Base-by-base conservation (phyloP, 257 asterid species). In the Ilex aquifolium region DNA sequence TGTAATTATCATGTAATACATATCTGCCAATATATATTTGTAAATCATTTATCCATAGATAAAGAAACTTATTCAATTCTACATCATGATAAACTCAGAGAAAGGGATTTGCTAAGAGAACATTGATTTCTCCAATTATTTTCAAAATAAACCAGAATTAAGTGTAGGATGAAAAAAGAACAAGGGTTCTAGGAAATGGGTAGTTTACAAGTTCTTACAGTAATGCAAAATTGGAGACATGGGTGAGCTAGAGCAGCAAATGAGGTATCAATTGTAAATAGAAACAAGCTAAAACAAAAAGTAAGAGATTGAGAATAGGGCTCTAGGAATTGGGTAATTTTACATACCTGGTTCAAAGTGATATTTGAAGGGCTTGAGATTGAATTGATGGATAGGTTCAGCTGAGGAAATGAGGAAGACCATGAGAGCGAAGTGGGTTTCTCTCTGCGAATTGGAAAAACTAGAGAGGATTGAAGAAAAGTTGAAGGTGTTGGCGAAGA, bases 321-420 rank as follows among this genome's bases (percentile, higher is more conserved):
- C 9, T 44, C 13, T 44, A 44, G 31, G 64, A 61, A 40, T 32
- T 53, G 59, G 59, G 32, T 17, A 49, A 32, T 7, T 53, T 2
- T 48, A 15, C 57, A 10, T 61, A 91, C 96, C 95, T 79, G 70
- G 10, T 73, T 74, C 29, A 13, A 76, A 61, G 73, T 56, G 65
- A 40, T 72, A 61, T 53, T 63, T 52, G 78, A 66, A 80, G 68
- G 59, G 58, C 50, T 36, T 5, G 73, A 69, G 32, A 31, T 56
- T 13, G 66, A 60, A 44, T 39, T 13, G 36, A 68, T 39, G 62
- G 76, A 62, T 56, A 86, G 57, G 27, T 78, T 81, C 57, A 86
- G 65, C 57, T 65, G 79, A 1, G 93, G 95, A 7, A 88, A 65
- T 14, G 97, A 83, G 62, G 86, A 85, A 50, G 91, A 79, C 93